Conservation (phyloP, 371 early-diverging fungal species). For the Apophysomyces elegans region DNA sequence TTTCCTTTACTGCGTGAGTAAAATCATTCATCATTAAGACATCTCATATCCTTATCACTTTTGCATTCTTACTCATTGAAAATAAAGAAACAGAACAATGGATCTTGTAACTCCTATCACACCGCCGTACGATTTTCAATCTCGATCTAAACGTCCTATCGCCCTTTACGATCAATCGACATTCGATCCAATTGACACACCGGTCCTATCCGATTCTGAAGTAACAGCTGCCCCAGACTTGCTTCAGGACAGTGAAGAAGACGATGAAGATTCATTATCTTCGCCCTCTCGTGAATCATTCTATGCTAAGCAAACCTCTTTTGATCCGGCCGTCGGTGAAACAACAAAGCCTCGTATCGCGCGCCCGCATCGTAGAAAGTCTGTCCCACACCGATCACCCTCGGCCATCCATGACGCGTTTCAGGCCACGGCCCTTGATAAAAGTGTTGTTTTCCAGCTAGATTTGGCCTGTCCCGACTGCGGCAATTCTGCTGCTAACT, state of each 20-base stretch:
- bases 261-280: slow-evolving; percentile 32
- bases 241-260: slow-evolving; percentile 44
- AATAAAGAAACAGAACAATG: slow-evolving; percentile 9
- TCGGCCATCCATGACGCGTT: slow-evolving; percentile 36
- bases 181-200: slow-evolving; percentile 2
- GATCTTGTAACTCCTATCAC: slow-evolving; percentile 18
- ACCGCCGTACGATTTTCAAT: slow-evolving; percentile 19
- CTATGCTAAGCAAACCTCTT: background rate
- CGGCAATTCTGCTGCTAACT: background rate
- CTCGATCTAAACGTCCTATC: slow-evolving; percentile 6
- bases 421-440: slow-evolving; percentile 32
- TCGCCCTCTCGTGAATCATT: slow-evolving; percentile 14
- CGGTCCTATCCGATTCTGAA: background rate
- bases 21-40: background rate
- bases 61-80: slow-evolving; percentile 13
- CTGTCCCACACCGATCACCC: slow-evolving; percentile 44
- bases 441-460: slow-evolving; percentile 48
- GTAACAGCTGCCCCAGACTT: slow-evolving; percentile 39
- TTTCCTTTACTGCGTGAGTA: background rate
- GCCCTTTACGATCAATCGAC: background rate
- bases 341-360: background rate
- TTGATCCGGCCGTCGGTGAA: slow-evolving; percentile 4
- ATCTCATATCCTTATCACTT: background rate
- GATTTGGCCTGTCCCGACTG: slow-evolving; percentile 16
- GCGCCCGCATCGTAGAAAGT: slow-evolving; percentile 26